Evolutionary conservation across 2,329 filamentous ascomycete species (phyloP).

Genomic region (Aaosphaeria pasadenensis): DNA sequence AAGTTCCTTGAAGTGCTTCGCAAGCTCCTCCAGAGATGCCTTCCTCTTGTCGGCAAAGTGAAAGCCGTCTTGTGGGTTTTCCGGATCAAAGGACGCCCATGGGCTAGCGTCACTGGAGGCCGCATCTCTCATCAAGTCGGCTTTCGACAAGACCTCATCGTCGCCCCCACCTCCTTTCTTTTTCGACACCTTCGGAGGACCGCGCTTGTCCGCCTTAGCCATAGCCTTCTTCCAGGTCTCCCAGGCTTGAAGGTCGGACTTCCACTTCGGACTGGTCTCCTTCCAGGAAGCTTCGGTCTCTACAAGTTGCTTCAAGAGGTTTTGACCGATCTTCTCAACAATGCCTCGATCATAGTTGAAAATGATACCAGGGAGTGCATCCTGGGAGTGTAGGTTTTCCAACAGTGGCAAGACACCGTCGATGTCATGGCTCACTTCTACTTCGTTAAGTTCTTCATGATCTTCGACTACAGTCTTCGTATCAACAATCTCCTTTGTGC

Average conservation of each 20-base stretch:
- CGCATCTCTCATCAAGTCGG: conserved; percentile 57
- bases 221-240: conserved; percentile 55
- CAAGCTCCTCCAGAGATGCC: conserved; percentile 57
- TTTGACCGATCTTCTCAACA: conserved; percentile 60
- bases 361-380: conserved; percentile 68
- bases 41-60: conserved; percentile 65
- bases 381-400: conserved; percentile 58
- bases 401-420: conserved; percentile 57
- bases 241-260: conserved; percentile 56
- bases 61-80: conserved; percentile 61
- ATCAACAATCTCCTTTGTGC: background rate
- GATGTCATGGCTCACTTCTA: conserved; percentile 15
- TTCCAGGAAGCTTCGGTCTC: conserved; percentile 58
- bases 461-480: background rate
- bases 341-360: conserved; percentile 71
- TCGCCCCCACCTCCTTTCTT: conserved; percentile 46
- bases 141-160: conserved; percentile 51
- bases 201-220: conserved; percentile 34
- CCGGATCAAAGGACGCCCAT: conserved; percentile 66
- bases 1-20: conserved; percentile 53
- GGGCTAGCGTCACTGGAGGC: conserved; percentile 54
- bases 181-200: conserved; percentile 34
- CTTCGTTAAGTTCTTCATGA: background rate
- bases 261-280: conserved; percentile 58
- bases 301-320: conserved; percentile 53